Evolutionary conservation across 2,329 filamentous ascomycete species (phyloP), one percentile per base, ranked within the genome.

Genomic region (Berkeleyomyces rouxiae): DNA sequence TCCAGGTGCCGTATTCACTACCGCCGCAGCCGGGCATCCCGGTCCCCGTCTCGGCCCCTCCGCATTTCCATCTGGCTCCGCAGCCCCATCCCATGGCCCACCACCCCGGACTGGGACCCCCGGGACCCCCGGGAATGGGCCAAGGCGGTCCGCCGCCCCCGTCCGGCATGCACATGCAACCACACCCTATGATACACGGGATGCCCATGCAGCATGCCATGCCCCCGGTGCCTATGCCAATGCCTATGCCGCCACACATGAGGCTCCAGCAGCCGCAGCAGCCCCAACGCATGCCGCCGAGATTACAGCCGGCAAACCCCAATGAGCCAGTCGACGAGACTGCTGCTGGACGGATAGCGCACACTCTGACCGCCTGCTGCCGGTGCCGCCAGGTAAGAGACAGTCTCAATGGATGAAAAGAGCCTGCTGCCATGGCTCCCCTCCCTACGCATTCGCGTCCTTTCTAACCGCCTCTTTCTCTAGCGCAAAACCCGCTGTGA

Each of bases 401-500:
- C 23, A 23, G 23, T 1, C 23, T 2, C 23, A 23, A 60, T 44
- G 44, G 11, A 47, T 47, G n/a, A 4, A 6, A 6, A 47, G 44
- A 47, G n/a, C n/a, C 1, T 23, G 23, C 23, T 23, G 23, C 23
- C 23, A 23, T 23, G 23, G 23, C 4, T 58, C 16, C 4, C 23
- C 7, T 36, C 23, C 40, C n/a, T 42, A 5, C 13, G 37, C 33
- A 16, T 16, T 39, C n/a, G 7, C 49, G 42, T 44, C 11, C 62
- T 53, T 44, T 13, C 42, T 61, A 47, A 47, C 33, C 63, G 31
- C 31, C 37, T 16, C 31, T 47, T n/a, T 33, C 37, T 49, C 11
- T 70, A 95, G 91, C 85, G 92, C 70, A 99, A 99, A 79, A 97
- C 92, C 44, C 82, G 90, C 78, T 99, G 93, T 77, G 93, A 97